These are phyloP conservation scores for Trichosporon faecale DNA, from an alignment of 1,284 basidiomycete genomes.

Conservation along the genomic window DNA sequence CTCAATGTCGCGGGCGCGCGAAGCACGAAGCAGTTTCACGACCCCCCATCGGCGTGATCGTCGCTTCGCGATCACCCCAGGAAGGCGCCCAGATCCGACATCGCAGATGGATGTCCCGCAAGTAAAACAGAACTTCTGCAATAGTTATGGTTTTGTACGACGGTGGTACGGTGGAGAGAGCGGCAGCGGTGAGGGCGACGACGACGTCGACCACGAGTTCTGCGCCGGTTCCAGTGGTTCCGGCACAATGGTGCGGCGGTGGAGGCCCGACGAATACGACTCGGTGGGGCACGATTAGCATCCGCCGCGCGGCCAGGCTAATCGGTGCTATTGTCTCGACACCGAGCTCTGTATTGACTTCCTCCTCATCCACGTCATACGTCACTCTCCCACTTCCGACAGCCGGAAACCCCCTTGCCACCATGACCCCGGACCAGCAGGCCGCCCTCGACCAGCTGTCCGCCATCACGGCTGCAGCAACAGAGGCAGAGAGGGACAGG, in stretches of 20 bases:
- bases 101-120: no score
- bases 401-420: background rate
- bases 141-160: no score
- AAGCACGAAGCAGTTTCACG: no score
- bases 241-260: background rate
- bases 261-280: background rate
- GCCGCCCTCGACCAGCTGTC: slow-evolving; percentile 45
- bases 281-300: background rate
- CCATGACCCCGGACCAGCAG: slow-evolving; percentile 34
- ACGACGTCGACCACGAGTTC: background rate
- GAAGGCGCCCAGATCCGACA: no score
- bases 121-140: no score
- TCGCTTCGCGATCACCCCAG: no score
- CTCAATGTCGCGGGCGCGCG: no score
- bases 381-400: background rate
- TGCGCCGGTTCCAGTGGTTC: background rate
- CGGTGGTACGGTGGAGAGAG: no score
- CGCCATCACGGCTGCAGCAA: slow-evolving; percentile 47
- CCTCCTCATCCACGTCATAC: slow-evolving; percentile 7
- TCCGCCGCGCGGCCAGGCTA: background rate
- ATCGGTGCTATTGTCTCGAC: background rate
- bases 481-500: slow-evolving; percentile 35
- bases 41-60: no score
- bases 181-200: background rate
- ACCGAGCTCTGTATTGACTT: background rate